Conservation (phyloP, 768 basidiomycete genomes). For the Rubroboletus satanas region DNA sequence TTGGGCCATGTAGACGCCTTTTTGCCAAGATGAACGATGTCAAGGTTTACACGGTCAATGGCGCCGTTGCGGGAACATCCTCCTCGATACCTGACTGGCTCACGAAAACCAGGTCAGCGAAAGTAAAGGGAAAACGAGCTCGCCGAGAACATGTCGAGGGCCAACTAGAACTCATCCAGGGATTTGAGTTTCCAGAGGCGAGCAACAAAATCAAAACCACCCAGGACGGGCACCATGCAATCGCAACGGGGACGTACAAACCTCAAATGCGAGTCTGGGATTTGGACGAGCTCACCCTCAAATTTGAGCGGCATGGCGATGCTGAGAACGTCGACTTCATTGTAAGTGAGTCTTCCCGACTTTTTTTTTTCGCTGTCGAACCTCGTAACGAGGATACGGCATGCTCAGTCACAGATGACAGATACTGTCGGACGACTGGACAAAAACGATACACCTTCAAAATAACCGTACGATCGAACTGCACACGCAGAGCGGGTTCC, state of each 20-base stretch:
- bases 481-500: constrained; percentile 90
- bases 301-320: constrained; percentile 95
- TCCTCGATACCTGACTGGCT: constrained; percentile 96
- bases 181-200: constrained; percentile 96
- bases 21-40: constrained; percentile 38
- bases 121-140: constrained; percentile 56
- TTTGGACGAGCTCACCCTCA: constrained; percentile 83
- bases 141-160: constrained; percentile 74
- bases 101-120: constrained; percentile 59
- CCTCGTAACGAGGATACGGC: background rate
- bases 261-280: constrained; percentile 97
- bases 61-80: constrained; percentile 80
- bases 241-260: constrained; percentile 97
- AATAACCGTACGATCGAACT: constrained; percentile 92
- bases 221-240: constrained; percentile 84
- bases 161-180: constrained; percentile 87
- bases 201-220: constrained; percentile 90
- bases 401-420: constrained; percentile 30
- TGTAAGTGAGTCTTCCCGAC: constrained; percentile 61
- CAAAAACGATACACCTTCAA: constrained; percentile 95
- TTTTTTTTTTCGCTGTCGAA: background rate
- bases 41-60: constrained; percentile 96
- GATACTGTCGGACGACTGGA: constrained; percentile 98
- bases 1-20: background rate
- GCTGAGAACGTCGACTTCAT: constrained; percentile 97